A percentile compares a stretch with the other conserved stretches of the same genome.
phyloP scores from a whole-genome alignment of 805 yeast genomes.

The Maudiozyma turicensis region DNA sequence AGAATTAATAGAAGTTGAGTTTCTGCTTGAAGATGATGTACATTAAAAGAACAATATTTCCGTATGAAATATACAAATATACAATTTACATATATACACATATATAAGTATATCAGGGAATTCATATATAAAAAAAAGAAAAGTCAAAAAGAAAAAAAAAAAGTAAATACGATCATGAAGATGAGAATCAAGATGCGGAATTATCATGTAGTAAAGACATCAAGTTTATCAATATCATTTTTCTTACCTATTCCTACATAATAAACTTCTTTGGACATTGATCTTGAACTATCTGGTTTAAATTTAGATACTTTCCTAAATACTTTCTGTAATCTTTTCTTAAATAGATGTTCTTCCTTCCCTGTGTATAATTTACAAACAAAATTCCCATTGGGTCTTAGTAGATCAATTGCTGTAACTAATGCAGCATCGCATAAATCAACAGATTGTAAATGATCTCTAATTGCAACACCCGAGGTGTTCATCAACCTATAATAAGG shows the following conservation, averaged over 20 bases:
- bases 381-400: constrained; percentile 60
- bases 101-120: too few species aligned
- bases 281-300: constrained; percentile 76
- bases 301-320: constrained; percentile 57
- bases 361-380: constrained; percentile 86
- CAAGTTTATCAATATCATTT: constrained; percentile 33
- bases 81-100: too few species aligned
- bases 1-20: not conserved
- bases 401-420: constrained; percentile 58
- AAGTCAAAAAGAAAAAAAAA: not conserved
- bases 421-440: constrained; percentile 88
- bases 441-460: constrained; percentile 77
- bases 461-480: constrained; percentile 70
- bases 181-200: too few species aligned
- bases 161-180: not conserved
- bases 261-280: constrained; percentile 75
- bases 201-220: constrained; percentile 30
- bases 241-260: constrained; percentile 56
- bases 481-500: constrained; percentile 89
- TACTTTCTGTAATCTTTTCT: constrained; percentile 43
- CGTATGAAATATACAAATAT: too few species aligned
- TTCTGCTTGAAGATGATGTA: too few species aligned
- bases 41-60: too few species aligned
- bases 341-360: constrained; percentile 59
- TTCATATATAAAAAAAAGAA: too few species aligned